These are phyloP conservation scores for Phylloporus rhodoxanthus DNA, from an alignment of 768 basidiomycete species.

Conservation along the genomic window DNA sequence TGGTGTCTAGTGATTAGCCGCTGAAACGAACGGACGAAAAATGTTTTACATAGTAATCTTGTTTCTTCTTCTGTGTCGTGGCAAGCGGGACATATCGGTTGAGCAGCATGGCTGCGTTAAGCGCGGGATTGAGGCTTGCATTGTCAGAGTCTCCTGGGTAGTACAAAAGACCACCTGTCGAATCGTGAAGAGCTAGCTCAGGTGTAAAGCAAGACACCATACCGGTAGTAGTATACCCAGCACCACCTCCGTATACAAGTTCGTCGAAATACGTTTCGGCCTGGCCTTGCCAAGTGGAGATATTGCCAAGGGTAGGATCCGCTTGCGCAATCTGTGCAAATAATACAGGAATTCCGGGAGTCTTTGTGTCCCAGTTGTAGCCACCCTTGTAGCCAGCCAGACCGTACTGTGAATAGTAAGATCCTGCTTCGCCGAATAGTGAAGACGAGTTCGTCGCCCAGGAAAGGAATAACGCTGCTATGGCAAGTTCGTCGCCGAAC, in stretches of 20 bases:
- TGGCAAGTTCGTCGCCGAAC: slow-evolving; percentile 67
- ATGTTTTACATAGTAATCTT: slow-evolving; percentile 52
- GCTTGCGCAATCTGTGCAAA: slow-evolving; percentile 68
- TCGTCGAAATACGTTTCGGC: slow-evolving; percentile 74
- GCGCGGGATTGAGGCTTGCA: slow-evolving; percentile 77
- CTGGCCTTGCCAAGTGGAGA: slow-evolving; percentile 59
- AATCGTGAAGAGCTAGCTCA: neutral
- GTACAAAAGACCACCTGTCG: slow-evolving; percentile 69
- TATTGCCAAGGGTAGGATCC: slow-evolving; percentile 50
- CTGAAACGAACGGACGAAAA: neutral
- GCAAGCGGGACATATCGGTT: slow-evolving; percentile 71
- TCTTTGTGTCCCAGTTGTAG: slow-evolving; percentile 89
- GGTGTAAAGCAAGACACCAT: slow-evolving; percentile 10
- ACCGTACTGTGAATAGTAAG: slow-evolving; percentile 52
- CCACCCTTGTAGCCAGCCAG: slow-evolving; percentile 49
- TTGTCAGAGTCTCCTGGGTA: slow-evolving; percentile 79
- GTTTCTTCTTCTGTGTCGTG: slow-evolving; percentile 50
- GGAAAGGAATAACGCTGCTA: slow-evolving; percentile 74
- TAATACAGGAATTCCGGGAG: slow-evolving; percentile 68
- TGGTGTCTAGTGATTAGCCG: slow-evolving; percentile 25
- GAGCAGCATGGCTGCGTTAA: slow-evolving; percentile 83
- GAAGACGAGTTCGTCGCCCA: slow-evolving; percentile 59
- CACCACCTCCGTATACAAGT: slow-evolving; percentile 53
- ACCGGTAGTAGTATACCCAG: slow-evolving; percentile 60
- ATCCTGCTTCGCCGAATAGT: slow-evolving; percentile 58